Conservation (phyloP, 179 eudicot genomes). For the Silene noctiflora region DNA sequence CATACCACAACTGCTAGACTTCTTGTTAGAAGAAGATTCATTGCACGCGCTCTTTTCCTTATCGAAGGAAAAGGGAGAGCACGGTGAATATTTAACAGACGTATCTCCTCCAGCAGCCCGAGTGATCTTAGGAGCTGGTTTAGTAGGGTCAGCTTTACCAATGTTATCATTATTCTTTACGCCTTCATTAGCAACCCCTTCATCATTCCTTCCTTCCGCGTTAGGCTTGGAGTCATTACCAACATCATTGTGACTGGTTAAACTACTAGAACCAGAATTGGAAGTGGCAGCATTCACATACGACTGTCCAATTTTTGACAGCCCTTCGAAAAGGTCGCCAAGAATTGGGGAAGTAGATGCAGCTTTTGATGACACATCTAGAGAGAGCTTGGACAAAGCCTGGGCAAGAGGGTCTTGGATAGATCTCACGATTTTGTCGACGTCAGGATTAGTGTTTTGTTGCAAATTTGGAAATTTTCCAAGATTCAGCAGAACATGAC, state of each 20-base stretch:
- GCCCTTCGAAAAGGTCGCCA: slow-evolving; percentile 41
- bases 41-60: slow-evolving; percentile 12
- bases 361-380: slow-evolving; percentile 54
- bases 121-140: slow-evolving; percentile 12
- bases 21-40: slow-evolving; percentile 13
- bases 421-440: slow-evolving; percentile 4
- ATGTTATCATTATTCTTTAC: slow-evolving; percentile 14
- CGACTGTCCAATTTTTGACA: slow-evolving; percentile 44
- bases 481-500: slow-evolving; percentile 16
- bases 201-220: slow-evolving; percentile 19
- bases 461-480: slow-evolving; percentile 1
- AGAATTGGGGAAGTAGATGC: slow-evolving; percentile 43
- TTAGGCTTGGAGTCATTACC: slow-evolving; percentile 9
- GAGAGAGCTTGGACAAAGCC: slow-evolving; percentile 41
- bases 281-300: slow-evolving; percentile 32
- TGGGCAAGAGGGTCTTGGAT: slow-evolving; percentile 25
- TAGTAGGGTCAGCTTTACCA: background rate
- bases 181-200: slow-evolving; percentile 22
- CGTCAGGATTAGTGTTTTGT: background rate
- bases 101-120: slow-evolving; percentile 13
- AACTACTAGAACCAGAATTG: slow-evolving; percentile 15
- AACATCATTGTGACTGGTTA: slow-evolving; percentile 15
- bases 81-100: slow-evolving; percentile 3
- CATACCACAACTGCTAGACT: background rate
- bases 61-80: background rate